Evolutionary conservation across 2,329 filamentous ascomycete species (phyloP).

Genomic region (Paracorniculantispora psalliotae): DNA sequence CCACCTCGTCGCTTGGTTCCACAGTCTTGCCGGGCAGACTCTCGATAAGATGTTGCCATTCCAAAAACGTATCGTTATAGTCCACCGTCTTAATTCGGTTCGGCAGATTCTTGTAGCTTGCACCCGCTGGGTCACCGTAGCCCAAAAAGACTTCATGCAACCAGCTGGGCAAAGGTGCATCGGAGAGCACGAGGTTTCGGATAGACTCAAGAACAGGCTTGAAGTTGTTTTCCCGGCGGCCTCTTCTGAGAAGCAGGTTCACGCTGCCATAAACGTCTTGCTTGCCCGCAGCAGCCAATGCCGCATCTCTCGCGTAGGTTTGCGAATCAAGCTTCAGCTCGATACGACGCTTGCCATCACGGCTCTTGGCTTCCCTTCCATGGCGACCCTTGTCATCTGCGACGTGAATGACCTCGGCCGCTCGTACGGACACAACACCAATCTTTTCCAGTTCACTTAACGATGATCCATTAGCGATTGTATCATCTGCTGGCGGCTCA

Average conservation of each 20-base stretch:
- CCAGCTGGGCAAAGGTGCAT: slow-evolving; percentile 84
- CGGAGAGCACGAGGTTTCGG: slow-evolving; percentile 75
- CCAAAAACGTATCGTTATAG: slow-evolving; percentile 88
- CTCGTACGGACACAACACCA: slow-evolving; percentile 66
- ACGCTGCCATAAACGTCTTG: slow-evolving; percentile 76
- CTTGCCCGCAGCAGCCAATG: slow-evolving; percentile 59
- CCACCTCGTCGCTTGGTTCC: slow-evolving; percentile 67
- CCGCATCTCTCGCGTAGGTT: slow-evolving; percentile 73
- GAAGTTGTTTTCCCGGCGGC: slow-evolving; percentile 93
- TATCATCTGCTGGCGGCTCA: slow-evolving; percentile 52
- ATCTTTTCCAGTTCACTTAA: slow-evolving; percentile 52
- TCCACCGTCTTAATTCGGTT: slow-evolving; percentile 77
- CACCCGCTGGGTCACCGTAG: slow-evolving; percentile 86
- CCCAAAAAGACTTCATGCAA: slow-evolving; percentile 96
- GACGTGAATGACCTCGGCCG: slow-evolving; percentile 80
- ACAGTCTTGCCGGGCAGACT: slow-evolving; percentile 84
- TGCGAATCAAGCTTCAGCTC: slow-evolving; percentile 76
- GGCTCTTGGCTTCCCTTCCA: slow-evolving; percentile 52
- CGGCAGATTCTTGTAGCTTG: slow-evolving; percentile 76
- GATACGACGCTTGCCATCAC: slow-evolving; percentile 67
- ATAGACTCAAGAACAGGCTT: slow-evolving; percentile 90
- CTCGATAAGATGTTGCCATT: slow-evolving; percentile 91
- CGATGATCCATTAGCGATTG: slow-evolving; percentile 47
- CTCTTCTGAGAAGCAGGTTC: slow-evolving; percentile 79
- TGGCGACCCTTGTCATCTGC: slow-evolving; percentile 78